phyloP scores from a whole-genome alignment of 768 basidiomycete genomes.

The Tylopilus balloui region DNA sequence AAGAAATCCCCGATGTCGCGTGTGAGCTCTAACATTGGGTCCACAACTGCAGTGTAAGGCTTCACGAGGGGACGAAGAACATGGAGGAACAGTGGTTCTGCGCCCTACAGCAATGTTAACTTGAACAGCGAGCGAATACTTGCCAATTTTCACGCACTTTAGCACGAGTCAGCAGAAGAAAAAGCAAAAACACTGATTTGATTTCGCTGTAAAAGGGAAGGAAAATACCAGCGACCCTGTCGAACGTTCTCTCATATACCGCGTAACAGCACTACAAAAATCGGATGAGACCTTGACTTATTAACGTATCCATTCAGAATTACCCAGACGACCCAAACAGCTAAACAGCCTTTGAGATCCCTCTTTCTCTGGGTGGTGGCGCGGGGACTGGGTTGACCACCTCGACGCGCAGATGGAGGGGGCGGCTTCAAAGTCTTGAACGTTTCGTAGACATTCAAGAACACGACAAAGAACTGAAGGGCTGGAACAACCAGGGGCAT shows the following conservation, averaged over 20 bases:
- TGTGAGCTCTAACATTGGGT: conserved; percentile 56
- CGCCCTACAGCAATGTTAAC: conserved; percentile 49
- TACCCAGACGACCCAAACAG: conserved; percentile 87
- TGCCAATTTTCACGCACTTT: conserved; percentile 43
- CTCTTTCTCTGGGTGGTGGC: conserved; percentile 75
- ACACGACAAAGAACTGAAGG: conserved; percentile 66
- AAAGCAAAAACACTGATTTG: conserved; percentile 68
- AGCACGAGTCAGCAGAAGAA: conserved; percentile 72
- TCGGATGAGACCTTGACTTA: conserved; percentile 11
- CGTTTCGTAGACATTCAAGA: conserved; percentile 78
- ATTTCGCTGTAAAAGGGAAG: conserved; percentile 83
- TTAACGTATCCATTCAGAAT: conserved; percentile 21
- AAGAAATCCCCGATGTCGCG: conserved; percentile 64
- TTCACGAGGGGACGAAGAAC: conserved; percentile 73
- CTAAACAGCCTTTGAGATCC: conserved; percentile 78
- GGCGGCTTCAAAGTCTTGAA: conserved; percentile 79
- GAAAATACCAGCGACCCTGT: conserved; percentile 61
- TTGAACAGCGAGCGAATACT: conserved; percentile 1
- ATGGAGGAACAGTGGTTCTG: conserved; percentile 81
- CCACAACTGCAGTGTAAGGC: conserved; percentile 66
- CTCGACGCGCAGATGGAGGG: conserved; percentile 43
- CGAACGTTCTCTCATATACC: conserved; percentile 62
- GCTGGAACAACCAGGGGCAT: conserved; percentile 69
- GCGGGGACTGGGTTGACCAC: conserved; percentile 58
- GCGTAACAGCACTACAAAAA: conserved; percentile 57